Conservation (phyloP, 257 asterid genomes). For the Knoxia roxburghii region DNA sequence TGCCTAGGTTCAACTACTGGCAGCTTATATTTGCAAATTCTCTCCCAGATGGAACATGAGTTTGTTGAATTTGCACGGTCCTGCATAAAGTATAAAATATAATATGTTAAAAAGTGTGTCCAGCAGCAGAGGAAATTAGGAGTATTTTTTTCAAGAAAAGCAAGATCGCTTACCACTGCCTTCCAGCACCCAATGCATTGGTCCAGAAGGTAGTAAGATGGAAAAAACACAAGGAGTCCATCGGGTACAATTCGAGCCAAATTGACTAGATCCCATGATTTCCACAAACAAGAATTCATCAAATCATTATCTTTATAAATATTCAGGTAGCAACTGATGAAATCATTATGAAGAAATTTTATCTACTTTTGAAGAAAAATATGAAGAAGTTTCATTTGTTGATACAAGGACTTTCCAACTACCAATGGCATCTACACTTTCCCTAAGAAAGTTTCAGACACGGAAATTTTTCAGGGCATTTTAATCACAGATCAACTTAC, state of each 20-base stretch:
- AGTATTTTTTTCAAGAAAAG: conserved; percentile 5
- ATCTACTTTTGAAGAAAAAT: no score
- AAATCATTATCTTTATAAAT: not conserved
- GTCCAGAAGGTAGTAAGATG: conserved; percentile 88
- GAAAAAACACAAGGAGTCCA: conserved; percentile 93
- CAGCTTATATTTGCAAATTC: conserved; percentile 85
- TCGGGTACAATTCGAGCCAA: conserved; percentile 96
- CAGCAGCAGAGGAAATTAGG: conserved; percentile 1
- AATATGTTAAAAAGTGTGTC: conserved; percentile 11
- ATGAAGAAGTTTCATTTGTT: not conserved
- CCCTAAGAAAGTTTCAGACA: not conserved
- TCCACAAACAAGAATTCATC: conserved; percentile 12
- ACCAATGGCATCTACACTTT: no score
- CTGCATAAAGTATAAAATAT: conserved; percentile 32
- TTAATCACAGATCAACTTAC: conserved; percentile 34
- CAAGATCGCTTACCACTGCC: conserved; percentile 46
- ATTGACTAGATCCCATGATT: conserved; percentile 57
- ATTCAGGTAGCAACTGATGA: conserved; percentile 4
- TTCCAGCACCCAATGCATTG: conserved; percentile 92
- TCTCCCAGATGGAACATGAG: conserved; percentile 86
- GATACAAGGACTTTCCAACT: not conserved
- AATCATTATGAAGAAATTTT: not conserved
- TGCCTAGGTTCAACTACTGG: conserved; percentile 99
- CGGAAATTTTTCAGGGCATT: not conserved
- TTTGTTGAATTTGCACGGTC: conserved; percentile 47